Conservation (phyloP, 2,329 filamentous ascomycete genomes). For the Shiraia bambusicola region DNA sequence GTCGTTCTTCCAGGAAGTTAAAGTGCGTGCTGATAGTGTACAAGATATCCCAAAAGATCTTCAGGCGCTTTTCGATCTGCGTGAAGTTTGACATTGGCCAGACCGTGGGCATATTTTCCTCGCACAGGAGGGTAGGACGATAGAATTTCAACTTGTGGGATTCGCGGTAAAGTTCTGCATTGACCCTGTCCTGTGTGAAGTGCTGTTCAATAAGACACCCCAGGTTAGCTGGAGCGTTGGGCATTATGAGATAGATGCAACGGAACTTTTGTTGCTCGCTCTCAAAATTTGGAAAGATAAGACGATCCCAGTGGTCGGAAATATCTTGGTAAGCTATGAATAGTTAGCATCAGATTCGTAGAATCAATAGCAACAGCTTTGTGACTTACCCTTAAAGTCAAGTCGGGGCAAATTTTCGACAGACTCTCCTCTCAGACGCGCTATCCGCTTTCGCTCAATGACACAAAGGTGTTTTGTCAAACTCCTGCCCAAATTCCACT, state of each 20-base stretch:
- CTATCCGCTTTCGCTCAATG: slow-evolving; percentile 35
- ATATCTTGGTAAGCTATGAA: slow-evolving; percentile 20
- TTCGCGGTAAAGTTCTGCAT: slow-evolving; percentile 17
- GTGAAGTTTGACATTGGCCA: neutral
- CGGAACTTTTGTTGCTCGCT: slow-evolving; percentile 1
- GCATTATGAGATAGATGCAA: slow-evolving; percentile 15
- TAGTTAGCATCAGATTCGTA: slow-evolving; percentile 7
- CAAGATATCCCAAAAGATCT: no score
- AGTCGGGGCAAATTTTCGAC: slow-evolving; percentile 22
- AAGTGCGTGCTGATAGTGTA: no score
- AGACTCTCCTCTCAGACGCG: slow-evolving; percentile 30
- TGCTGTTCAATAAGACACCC: slow-evolving; percentile 10
- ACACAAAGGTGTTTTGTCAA: slow-evolving; percentile 36
- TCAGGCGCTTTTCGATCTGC: neutral
- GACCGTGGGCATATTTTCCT: neutral
- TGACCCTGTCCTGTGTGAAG: slow-evolving; percentile 9
- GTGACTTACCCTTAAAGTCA: slow-evolving; percentile 20
- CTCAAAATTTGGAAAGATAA: slow-evolving; percentile 29
- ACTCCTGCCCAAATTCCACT: slow-evolving; percentile 27
- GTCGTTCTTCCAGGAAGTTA: no score
- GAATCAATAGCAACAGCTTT: neutral
- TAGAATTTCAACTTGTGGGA: neutral
- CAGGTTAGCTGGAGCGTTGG: slow-evolving; percentile 11
- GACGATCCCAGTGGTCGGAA: slow-evolving; percentile 31
- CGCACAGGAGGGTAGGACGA: neutral